Conservation (phyloP, 768 basidiomycete genomes). For the Collybia sordida region DNA sequence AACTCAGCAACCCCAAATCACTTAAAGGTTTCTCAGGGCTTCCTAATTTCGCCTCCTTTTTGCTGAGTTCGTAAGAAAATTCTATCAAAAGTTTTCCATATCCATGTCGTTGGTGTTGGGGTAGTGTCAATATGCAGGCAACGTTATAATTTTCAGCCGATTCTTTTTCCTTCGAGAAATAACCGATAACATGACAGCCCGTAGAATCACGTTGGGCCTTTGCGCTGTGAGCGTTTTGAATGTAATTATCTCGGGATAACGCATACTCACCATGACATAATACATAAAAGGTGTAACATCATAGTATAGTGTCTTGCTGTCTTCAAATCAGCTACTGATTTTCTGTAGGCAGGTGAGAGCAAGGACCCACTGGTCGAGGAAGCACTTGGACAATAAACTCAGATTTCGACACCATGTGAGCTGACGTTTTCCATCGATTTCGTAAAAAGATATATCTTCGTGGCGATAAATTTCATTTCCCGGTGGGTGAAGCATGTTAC, state of each 20-base stretch:
- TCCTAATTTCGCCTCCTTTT: constrained; percentile 93
- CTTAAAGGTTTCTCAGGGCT: constrained; percentile 97
- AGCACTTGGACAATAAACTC: constrained; percentile 95
- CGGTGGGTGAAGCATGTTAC: constrained; percentile 90
- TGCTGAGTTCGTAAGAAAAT: constrained; percentile 97
- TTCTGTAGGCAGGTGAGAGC: constrained; percentile 4
- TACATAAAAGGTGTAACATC: constrained; percentile 99
- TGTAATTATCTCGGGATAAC: neutral
- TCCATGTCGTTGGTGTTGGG: constrained; percentile 95
- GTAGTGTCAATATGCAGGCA: constrained; percentile 97
- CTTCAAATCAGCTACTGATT: constrained; percentile 18
- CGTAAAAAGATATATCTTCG: constrained; percentile 96
- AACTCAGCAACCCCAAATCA: constrained; percentile 90
- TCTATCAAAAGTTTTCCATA: constrained; percentile 96
- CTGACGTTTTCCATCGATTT: constrained; percentile 96
- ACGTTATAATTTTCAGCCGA: constrained; percentile 98
- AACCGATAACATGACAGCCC: constrained; percentile 94
- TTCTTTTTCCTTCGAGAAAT: constrained; percentile 99
- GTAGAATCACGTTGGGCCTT: constrained; percentile 82
- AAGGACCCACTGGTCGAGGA: constrained; percentile 88
- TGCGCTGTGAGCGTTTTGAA: constrained; percentile 9
- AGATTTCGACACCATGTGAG: constrained; percentile 96
- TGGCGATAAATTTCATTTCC: constrained; percentile 99
- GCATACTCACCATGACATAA: constrained; percentile 86
- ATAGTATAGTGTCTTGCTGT: constrained; percentile 96